phyloP scores from a whole-genome alignment of 495 filamentous ascomycete genomes.

The Stereocaulon alpinum region DNA sequence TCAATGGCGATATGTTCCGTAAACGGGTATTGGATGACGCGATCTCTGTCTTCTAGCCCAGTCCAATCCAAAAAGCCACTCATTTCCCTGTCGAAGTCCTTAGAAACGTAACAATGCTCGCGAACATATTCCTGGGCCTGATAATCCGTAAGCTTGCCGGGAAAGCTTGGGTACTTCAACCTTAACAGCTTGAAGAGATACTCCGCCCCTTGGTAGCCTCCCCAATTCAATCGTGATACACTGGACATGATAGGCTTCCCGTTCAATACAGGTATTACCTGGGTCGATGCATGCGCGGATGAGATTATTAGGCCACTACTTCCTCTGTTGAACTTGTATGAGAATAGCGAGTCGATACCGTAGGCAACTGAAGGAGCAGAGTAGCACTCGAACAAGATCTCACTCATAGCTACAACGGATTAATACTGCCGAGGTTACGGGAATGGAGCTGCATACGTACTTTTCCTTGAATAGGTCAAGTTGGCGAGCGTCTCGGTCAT shows the following conservation, averaged over 20 bases:
- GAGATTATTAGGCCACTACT: slow-evolving; percentile 82
- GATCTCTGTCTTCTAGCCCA: slow-evolving; percentile 77
- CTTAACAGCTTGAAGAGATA: slow-evolving; percentile 80
- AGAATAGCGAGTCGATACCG: slow-evolving; percentile 92
- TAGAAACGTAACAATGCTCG: slow-evolving; percentile 83
- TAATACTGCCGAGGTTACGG: background rate
- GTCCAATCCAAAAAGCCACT: slow-evolving; percentile 70
- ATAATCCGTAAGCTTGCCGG: slow-evolving; percentile 68
- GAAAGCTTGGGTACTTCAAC: slow-evolving; percentile 88
- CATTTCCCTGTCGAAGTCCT: slow-evolving; percentile 70
- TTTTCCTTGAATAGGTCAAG: slow-evolving; percentile 71
- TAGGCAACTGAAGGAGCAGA: slow-evolving; percentile 76
- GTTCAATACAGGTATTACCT: slow-evolving; percentile 88
- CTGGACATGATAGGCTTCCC: slow-evolving; percentile 72
- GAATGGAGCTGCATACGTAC: slow-evolving; percentile 37
- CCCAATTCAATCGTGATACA: slow-evolving; percentile 88
- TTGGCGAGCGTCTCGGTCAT: slow-evolving; percentile 97
- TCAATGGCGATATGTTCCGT: slow-evolving; percentile 80
- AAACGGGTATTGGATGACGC: slow-evolving; percentile 83
- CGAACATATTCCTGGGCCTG: slow-evolving; percentile 80
- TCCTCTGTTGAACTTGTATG: slow-evolving; percentile 84
- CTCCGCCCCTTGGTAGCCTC: slow-evolving; percentile 76
- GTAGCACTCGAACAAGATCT: slow-evolving; percentile 94
- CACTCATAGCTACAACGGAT: slow-evolving; percentile 67
- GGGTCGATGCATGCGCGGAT: slow-evolving; percentile 84